Conservation (phyloP, 768 basidiomycete genomes). For the Wakefieldia striispora region DNA sequence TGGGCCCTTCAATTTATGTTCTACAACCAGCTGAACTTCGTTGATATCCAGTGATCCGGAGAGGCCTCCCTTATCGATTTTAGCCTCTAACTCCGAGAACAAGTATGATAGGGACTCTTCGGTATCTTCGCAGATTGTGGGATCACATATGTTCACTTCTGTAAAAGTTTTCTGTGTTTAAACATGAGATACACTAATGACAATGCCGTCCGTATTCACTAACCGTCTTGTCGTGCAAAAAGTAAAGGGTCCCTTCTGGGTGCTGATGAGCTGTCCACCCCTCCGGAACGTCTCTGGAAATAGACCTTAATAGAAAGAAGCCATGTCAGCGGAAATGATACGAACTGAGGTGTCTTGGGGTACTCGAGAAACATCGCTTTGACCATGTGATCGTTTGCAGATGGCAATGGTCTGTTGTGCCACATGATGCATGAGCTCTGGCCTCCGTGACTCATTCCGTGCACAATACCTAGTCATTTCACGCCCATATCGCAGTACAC, state of each 20-base stretch:
- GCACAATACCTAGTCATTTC: conserved; percentile 10
- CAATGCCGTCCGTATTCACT: conserved; percentile 4
- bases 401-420: conserved; percentile 1
- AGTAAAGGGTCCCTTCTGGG: conserved; percentile 64
- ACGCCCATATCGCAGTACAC: conserved; percentile 6
- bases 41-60: conserved; percentile 24
- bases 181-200: conserved; percentile 1
- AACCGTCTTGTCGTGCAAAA: conserved; percentile 47
- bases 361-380: conserved; percentile 18
- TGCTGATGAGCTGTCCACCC: conserved; percentile 52
- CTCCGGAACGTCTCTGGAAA: conserved; percentile 16
- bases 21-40: conserved; percentile 45
- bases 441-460: neutral
- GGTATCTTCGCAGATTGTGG: conserved; percentile 31
- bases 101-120: conserved; percentile 36
- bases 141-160: conserved; percentile 52
- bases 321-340: neutral
- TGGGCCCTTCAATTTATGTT: conserved; percentile 29
- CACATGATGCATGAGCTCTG: conserved; percentile 5
- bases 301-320: neutral
- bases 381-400: conserved; percentile 3
- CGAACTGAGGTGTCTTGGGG: conserved; percentile 15
- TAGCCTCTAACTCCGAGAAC: conserved; percentile 16
- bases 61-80: conserved; percentile 14
- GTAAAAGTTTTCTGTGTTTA: conserved; percentile 51